A percentile compares a stretch with the other conserved stretches of the same genome.
These are phyloP conservation scores for Chalciporus pseudorubinellus DNA, from an alignment of 768 basidiomycete genomes.

Conservation along the genomic window DNA sequence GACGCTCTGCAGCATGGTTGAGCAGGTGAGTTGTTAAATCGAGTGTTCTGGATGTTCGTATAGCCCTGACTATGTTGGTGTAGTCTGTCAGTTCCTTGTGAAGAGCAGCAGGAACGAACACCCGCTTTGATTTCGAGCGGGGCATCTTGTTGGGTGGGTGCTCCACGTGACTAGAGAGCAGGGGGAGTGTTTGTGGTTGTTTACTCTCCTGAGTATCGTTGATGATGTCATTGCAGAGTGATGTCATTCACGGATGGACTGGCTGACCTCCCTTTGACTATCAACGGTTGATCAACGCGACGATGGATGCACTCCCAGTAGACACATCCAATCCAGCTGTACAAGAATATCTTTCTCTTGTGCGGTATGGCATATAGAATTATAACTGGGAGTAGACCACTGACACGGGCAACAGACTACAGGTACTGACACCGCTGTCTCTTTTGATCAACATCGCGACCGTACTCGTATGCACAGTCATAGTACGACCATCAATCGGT, in stretches of 20 bases:
- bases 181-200: conserved; percentile 7
- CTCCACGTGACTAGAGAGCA: not conserved
- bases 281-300: not conserved
- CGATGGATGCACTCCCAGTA: conserved; percentile 57
- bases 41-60: conserved; percentile 54
- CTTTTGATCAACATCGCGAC: conserved; percentile 78
- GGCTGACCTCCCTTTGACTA: not conserved
- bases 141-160: not conserved
- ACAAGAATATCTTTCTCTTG: conserved; percentile 62
- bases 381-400: not conserved
- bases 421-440: conserved; percentile 84
- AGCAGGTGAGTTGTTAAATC: conserved; percentile 57
- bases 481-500: conserved; percentile 66
- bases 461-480: conserved; percentile 62
- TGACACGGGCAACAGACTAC: conserved; percentile 46
- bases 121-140: conserved; percentile 23
- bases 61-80: conserved; percentile 58
- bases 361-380: conserved; percentile 39
- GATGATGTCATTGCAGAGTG: not conserved
- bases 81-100: conserved; percentile 70
- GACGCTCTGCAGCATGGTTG: conserved; percentile 14
- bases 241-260: conserved; percentile 5
- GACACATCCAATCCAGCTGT: conserved; percentile 62
- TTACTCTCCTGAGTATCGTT: not conserved
- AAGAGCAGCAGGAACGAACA: conserved; percentile 48